Conservation (phyloP, 78 protist genomes). For the Bigelowiella natans region DNA sequence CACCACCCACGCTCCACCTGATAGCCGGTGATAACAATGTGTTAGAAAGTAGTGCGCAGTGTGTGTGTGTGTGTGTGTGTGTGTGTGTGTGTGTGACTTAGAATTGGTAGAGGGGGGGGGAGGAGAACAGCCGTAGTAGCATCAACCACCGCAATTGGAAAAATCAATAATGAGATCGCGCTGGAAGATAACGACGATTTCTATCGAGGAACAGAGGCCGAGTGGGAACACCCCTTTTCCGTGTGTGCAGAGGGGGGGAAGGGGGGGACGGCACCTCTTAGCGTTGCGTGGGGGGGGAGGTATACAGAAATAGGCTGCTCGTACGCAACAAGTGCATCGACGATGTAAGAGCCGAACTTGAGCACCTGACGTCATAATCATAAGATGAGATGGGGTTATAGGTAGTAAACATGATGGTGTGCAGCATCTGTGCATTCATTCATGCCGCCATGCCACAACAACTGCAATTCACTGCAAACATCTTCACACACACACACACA, state of each 20-base stretch:
- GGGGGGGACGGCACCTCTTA: too few species aligned
- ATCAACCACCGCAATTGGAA: too few species aligned
- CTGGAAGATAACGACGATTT: too few species aligned
- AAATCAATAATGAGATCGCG: too few species aligned
- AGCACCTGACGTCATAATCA: neutral
- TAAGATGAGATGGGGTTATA: neutral
- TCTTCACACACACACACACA: neutral
- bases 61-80: neutral
- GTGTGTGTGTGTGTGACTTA: neutral
- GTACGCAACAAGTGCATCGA: constrained; percentile 74
- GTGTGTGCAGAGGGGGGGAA: too few species aligned
- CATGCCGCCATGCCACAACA: neutral
- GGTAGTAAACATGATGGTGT: neutral
- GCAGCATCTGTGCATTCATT: neutral
- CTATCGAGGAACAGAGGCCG: too few species aligned
- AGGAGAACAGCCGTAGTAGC: too few species aligned
- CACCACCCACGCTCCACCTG: constrained; percentile 96
- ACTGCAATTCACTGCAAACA: too few species aligned
- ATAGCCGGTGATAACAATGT: neutral
- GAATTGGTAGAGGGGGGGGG: too few species aligned
- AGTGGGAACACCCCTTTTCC: too few species aligned
- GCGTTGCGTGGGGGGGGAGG: constrained; percentile 80
- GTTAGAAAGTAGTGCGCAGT: neutral
- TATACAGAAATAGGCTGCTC: constrained; percentile 81
- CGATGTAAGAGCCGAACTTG: constrained; percentile 70